Base-by-base conservation (phyloP, 2,329 filamentous ascomycete species). In the Nannizzia gypsea region DNA sequence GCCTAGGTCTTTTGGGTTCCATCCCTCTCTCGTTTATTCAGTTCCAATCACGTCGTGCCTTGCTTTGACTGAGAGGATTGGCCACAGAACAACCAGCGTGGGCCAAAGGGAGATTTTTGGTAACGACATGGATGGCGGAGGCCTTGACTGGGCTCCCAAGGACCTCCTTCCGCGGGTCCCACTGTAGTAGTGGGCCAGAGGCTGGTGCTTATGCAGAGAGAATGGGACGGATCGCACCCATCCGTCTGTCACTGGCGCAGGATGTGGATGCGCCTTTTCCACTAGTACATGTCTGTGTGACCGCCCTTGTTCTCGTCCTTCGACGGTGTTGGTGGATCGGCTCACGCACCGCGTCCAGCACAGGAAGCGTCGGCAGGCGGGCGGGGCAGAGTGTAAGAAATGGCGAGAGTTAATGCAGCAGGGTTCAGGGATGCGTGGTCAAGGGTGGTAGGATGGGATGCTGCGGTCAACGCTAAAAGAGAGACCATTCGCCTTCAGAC, bases 221-320 rank as follows among this genome's bases (percentile, higher is more conserved):
- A 56, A 56, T 56, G 54, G 54, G 36, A 56, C 54, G 54, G 54
- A 56, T 56, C 54, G 31, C 54, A 56, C 36, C 54, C 63, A 56
- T 60, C 58, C 61, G 61, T 60, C 62, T 59, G 57, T 63, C 62
- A 62, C 62, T 62, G 63, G 63, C 60, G 62, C 62, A 64, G 56
- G 62, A 59, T 62, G 62, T 62, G 63, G 63, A 62, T 64, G 63
- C 62, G 61, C 22, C 58, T 62, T 59, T 62, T 60, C 62, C 63
- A 63, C 63, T 64, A 62, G 63, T 62, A 57, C 36, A 56, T 60
- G 59, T 54, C 59, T 60, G 61, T 60, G 61, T 60, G 61, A 60
- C 61, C 60, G 58, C 58, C 57, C 46, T 36, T 44, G 31, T 48
- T 31, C 60, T 56, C 46, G 56, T 57, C 26, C 24, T 46, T 40